Percentiles rank a stretch among this genome's conserved stretches.
Evolutionary conservation across 2,329 filamentous ascomycete species (phyloP).

Genomic region (Aspergillus floridensis): DNA sequence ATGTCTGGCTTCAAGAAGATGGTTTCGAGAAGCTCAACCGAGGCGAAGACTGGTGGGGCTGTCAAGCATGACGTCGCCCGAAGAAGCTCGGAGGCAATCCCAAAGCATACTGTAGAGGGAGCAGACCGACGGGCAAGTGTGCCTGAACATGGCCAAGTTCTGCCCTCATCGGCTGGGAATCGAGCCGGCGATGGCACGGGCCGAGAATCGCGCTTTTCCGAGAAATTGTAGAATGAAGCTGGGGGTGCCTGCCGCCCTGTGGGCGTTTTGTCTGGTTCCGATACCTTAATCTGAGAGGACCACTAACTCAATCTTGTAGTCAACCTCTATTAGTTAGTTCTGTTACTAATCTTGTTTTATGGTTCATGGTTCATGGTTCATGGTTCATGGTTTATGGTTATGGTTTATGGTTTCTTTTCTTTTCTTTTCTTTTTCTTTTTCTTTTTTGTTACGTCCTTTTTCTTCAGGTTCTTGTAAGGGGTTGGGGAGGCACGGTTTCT

Average conservation of each 20-base stretch:
- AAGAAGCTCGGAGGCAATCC: constrained; percentile 6
- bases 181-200: constrained; percentile 24
- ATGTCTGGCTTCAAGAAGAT: constrained; percentile 29
- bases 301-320: no score
- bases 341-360: no score
- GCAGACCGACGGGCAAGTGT: constrained; percentile 30
- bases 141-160: constrained; percentile 29
- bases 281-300: not conserved
- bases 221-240: constrained; percentile 31
- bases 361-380: no score
- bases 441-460: no score
- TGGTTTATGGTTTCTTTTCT: no score
- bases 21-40: constrained; percentile 21
- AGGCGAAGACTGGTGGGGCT: constrained; percentile 20
- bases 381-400: no score
- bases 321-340: no score
- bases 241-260: not conserved
- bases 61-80: constrained; percentile 5
- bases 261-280: constrained; percentile 8
- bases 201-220: constrained; percentile 38
- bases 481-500: no score
- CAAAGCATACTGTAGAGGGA: constrained; percentile 18
- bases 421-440: no score
- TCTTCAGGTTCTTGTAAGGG: no score
- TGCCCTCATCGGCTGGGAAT: constrained; percentile 29